phyloP scores from a whole-genome alignment of 2,329 filamentous ascomycete species.

The Helotiales sp. region DNA sequence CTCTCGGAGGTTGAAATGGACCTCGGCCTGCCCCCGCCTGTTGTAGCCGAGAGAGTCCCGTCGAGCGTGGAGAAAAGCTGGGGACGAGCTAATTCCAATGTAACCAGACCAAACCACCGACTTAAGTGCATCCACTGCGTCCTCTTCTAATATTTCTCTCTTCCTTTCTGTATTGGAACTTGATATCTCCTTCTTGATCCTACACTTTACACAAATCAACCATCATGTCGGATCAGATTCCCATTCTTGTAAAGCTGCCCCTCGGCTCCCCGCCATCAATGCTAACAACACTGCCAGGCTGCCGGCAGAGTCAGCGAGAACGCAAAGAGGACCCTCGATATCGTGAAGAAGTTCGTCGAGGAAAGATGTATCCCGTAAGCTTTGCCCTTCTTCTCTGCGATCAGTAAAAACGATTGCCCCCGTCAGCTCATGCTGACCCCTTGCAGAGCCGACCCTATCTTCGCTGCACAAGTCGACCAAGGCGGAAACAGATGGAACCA shows the following conservation, averaged over 20 bases:
- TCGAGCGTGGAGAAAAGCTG: slow-evolving; percentile 25
- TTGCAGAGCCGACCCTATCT: slow-evolving; percentile 75
- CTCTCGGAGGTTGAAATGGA: slow-evolving; percentile 17
- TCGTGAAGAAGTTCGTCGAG: slow-evolving; percentile 94
- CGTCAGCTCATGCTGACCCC: slow-evolving; percentile 29
- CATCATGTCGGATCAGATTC: slow-evolving; percentile 53
- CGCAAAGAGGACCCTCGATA: slow-evolving; percentile 82
- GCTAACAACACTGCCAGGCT: slow-evolving; percentile 37
- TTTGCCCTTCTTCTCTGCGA: neutral
- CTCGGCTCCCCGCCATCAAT: slow-evolving; percentile 11
- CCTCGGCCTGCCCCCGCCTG: slow-evolving; percentile 31
- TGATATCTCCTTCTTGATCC: neutral
- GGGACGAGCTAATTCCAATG: slow-evolving; percentile 35
- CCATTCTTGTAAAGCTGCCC: slow-evolving; percentile 50
- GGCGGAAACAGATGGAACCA: slow-evolving; percentile 78
- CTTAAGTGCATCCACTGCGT: neutral
- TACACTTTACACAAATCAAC: slow-evolving; percentile 5
- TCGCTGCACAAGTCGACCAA: slow-evolving; percentile 76
- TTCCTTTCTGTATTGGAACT: slow-evolving; percentile 1
- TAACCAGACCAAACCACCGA: neutral
- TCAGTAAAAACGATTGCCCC: neutral
- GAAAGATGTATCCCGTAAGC: slow-evolving; percentile 85
- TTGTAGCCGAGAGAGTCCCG: slow-evolving; percentile 19
- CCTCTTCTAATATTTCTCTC: neutral
- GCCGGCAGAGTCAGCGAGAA: slow-evolving; percentile 72